These are phyloP conservation scores for Euclidium syriacum DNA, from an alignment of 345 rosid genomes.

Conservation along the genomic window DNA sequence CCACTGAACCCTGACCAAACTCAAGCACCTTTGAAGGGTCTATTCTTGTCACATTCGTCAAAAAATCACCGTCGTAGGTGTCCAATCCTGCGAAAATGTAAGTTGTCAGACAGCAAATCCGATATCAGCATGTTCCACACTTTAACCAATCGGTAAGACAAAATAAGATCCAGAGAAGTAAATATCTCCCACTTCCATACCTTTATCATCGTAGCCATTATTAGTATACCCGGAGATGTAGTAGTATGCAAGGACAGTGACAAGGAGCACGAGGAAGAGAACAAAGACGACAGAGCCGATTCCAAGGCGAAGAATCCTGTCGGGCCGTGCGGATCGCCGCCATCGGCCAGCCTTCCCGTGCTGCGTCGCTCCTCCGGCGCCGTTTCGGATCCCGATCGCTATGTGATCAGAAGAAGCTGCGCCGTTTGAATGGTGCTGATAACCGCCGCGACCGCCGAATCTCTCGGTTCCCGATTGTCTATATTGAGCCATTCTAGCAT, in stretches of 20 bases:
- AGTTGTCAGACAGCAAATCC: not conserved
- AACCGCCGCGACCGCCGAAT: conserved; percentile 29
- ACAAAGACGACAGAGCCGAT: conserved; percentile 41
- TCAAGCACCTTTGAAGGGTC: conserved; percentile 49
- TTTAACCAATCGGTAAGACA: not conserved
- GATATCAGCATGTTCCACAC: not conserved
- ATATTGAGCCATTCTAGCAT: conserved; percentile 78
- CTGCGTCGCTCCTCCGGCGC: conserved; percentile 21
- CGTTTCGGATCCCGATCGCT: conserved; percentile 55
- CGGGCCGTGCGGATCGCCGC: conserved; percentile 64
- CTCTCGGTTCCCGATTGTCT: conserved; percentile 76
- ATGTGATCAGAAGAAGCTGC: conserved; percentile 44
- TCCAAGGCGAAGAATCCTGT: conserved; percentile 45
- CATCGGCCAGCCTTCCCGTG: conserved; percentile 48
- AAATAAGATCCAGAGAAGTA: not conserved
- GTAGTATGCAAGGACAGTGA: conserved; percentile 60
- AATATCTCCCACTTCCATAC: conserved; percentile 9
- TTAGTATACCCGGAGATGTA: conserved; percentile 40
- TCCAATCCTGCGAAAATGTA: conserved; percentile 6
- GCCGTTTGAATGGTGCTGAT: conserved; percentile 39
- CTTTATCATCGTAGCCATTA: conserved; percentile 33
- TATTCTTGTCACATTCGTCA: conserved; percentile 71
- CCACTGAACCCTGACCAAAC: conserved; percentile 65
- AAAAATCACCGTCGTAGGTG: conserved; percentile 56
- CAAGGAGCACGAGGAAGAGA: conserved; percentile 48